Base-by-base conservation (phyloP, 2,329 filamentous ascomycete genomes). In the Tolypocladium amazonense region DNA sequence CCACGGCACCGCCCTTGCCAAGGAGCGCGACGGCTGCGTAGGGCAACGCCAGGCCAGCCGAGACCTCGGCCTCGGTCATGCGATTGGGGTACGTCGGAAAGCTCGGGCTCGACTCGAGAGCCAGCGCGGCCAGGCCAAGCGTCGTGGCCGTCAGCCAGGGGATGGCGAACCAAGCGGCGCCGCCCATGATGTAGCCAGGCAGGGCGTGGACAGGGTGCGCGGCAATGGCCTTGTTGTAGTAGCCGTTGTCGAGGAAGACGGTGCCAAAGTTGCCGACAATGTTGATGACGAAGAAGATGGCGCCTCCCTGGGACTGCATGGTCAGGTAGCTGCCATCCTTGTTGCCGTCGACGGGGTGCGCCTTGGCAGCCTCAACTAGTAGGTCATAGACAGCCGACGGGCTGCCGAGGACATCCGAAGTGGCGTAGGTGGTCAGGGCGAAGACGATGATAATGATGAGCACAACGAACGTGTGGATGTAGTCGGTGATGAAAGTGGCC, bases 191-290 rank as follows among this genome's bases (percentile, higher is more conserved):
- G 69, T 96, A 96, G 23, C 92, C 92, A 0, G 92, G 92, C 2
- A 97, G 83, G 0, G 92, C 92, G 62, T 93, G 86, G 0, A 93
- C 88, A 0, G 91, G 91, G 27, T 86, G 88, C 0, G 92, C 91
- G 8, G 92, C 90, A 67, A 96, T 96, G 20, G 91, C 92, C 74
- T 96, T 96, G 80, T 96, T 94, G 76, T 92, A 96, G 77, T 95
- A 96, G 20, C 88, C 87, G 64, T 92, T 92, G 69, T 95, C 91
- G 53, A 91, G 80, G 77, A 95, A 95, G 4, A 95, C 89, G 1
- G 89, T 92, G 61, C 82, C 88, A 62, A 93, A 94, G 74, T 92
- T 92, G 47, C 90, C 90, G 41, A 92, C 88, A 9, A 77, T 87
- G 73, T 95, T 95, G 75, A 95, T 95, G 43, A 95, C 86, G 73